These are phyloP conservation scores for Dicorynia guianensis DNA, from an alignment of 306 rosid species.

Conservation along the genomic window DNA sequence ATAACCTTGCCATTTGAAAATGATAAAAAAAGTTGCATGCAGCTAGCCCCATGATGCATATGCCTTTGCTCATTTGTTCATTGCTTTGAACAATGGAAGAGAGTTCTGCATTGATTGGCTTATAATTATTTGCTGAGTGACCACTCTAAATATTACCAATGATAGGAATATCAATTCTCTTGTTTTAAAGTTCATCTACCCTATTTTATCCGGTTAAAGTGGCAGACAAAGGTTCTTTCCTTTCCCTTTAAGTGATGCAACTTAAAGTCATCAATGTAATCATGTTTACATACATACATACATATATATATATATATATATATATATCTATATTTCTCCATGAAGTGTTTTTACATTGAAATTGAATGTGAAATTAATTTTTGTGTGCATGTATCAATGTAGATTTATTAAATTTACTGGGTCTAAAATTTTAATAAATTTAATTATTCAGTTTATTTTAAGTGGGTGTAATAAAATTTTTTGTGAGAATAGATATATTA, in stretches of 20 bases:
- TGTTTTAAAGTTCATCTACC: not conserved
- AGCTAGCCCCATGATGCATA: conserved; percentile 36
- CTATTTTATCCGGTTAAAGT: not conserved
- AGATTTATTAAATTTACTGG: too few species aligned
- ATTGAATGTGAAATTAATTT: too few species aligned
- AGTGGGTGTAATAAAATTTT: too few species aligned
- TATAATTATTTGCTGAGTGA: conserved; percentile 22
- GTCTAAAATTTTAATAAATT: too few species aligned
- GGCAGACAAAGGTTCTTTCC: not conserved
- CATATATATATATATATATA: too few species aligned
- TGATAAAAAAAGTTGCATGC: conserved; percentile 10
- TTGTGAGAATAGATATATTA: too few species aligned
- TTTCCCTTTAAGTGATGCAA: conserved; percentile 30
- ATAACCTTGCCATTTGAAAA: conserved; percentile 37
- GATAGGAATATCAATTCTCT: conserved; percentile 22
- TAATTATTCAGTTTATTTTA: too few species aligned
- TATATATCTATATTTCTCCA: too few species aligned
- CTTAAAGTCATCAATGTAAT: conserved; percentile 11
- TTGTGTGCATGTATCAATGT: too few species aligned
- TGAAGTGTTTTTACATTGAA: too few species aligned
- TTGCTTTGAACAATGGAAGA: conserved; percentile 30
- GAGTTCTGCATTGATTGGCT: conserved; percentile 32
- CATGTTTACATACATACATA: too few species aligned
- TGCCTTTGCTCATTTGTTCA: conserved; percentile 22
- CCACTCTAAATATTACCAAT: conserved; percentile 30